These are phyloP conservation scores for Volvariella surrecta DNA, from an alignment of 1,284 basidiomycete species.

Conservation along the genomic window DNA sequence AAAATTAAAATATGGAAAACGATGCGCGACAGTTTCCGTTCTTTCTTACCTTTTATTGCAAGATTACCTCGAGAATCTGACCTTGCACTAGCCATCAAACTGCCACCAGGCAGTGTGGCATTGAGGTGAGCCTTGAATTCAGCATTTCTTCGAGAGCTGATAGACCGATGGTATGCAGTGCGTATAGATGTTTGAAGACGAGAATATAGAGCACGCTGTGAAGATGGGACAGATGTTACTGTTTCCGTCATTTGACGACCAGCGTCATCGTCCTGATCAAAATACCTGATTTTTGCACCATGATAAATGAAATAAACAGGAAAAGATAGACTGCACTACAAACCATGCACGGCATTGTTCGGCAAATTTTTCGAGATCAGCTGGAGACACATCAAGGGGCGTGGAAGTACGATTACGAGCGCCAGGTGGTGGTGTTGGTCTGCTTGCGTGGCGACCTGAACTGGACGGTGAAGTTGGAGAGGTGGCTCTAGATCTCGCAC, in stretches of 20 bases:
- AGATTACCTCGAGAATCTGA: conserved; percentile 47
- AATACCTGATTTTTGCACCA: conserved; percentile 46
- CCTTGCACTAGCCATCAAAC: conserved; percentile 60
- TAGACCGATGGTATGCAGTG: conserved; percentile 64
- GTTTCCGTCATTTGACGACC: conserved; percentile 72
- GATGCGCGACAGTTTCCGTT: conserved; percentile 1
- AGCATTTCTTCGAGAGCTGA: conserved; percentile 58
- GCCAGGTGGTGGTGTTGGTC: conserved; percentile 48
- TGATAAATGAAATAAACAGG: conserved; percentile 1
- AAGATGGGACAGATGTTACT: conserved; percentile 62
- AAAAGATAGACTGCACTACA: conserved; percentile 11
- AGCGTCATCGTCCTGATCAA: conserved; percentile 64
- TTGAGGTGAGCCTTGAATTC: conserved; percentile 71
- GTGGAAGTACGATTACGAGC: conserved; percentile 53
- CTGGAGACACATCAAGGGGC: conserved; percentile 46
- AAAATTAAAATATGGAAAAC: conserved; percentile 5
- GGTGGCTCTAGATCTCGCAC: conserved; percentile 29
- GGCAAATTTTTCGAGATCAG: conserved; percentile 66
- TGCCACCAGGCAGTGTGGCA: conserved; percentile 64
- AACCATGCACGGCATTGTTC: conserved; percentile 68
- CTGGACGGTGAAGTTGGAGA: conserved; percentile 57
- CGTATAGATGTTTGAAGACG: conserved; percentile 71
- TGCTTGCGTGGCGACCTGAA: conserved; percentile 41
- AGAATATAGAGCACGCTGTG: conserved; percentile 69
- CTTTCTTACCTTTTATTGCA: conserved; percentile 47